These are phyloP conservation scores for Orbilia blumenaviensis DNA, from an alignment of 2,329 filamentous ascomycete genomes.

Conservation along the genomic window DNA sequence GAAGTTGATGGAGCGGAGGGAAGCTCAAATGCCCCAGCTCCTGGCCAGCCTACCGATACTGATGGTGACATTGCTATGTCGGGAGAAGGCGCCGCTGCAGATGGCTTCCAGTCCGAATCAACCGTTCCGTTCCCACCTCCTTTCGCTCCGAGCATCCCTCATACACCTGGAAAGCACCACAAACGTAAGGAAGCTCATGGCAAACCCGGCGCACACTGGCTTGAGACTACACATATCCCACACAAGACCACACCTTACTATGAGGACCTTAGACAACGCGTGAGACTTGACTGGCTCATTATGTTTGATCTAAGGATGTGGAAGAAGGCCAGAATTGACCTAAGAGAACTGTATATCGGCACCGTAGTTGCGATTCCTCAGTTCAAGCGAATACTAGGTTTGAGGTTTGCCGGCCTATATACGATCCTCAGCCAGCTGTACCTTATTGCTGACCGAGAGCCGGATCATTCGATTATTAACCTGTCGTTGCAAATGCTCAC, in stretches of 20 bases:
- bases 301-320: slow-evolving; percentile 94
- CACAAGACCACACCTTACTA: slow-evolving; percentile 72
- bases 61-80: slow-evolving; percentile 65
- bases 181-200: slow-evolving; percentile 64
- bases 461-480: slow-evolving; percentile 98
- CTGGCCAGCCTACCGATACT: slow-evolving; percentile 58
- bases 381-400: slow-evolving; percentile 91
- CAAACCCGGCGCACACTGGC: slow-evolving; percentile 75
- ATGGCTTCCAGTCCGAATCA: slow-evolving; percentile 60
- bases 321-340: slow-evolving; percentile 91
- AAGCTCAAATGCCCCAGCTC: slow-evolving; percentile 59
- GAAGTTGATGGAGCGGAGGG: slow-evolving; percentile 62
- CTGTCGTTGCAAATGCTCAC: slow-evolving; percentile 96
- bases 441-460: slow-evolving; percentile 92
- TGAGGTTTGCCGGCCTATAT: slow-evolving; percentile 94
- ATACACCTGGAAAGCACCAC: slow-evolving; percentile 73
- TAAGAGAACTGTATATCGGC: slow-evolving; percentile 92
- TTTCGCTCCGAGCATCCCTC: slow-evolving; percentile 71
- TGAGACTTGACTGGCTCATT: slow-evolving; percentile 92
- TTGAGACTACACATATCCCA: slow-evolving; percentile 78
- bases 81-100: slow-evolving; percentile 58
- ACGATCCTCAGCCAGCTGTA: slow-evolving; percentile 93
- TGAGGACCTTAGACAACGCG: slow-evolving; percentile 87
- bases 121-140: slow-evolving; percentile 66
- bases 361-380: slow-evolving; percentile 94